A percentile compares a stretch with the other conserved stretches of the same genome.
Conservation (phyloP, 164 flowering plant species). For the Chimonanthus praecox region DNA sequence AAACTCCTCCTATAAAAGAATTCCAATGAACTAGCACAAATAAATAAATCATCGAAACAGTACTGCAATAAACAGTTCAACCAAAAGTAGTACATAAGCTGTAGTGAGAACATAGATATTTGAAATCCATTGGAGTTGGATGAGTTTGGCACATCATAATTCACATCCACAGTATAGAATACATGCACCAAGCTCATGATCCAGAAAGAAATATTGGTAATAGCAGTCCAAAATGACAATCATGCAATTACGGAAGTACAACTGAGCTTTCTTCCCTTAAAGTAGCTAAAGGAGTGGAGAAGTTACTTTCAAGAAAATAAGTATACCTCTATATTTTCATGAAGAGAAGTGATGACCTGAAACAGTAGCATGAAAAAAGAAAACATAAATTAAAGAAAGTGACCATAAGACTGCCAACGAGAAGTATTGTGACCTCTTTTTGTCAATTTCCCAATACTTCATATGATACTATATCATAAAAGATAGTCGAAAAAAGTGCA, state of each 20-base stretch:
- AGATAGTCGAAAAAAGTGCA: too few species aligned
- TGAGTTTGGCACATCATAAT: not conserved
- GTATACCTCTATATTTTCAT: conserved; percentile 44
- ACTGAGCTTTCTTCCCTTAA: conserved; percentile 25
- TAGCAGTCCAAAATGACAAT: not conserved
- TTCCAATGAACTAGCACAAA: not conserved
- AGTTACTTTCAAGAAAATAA: conserved; percentile 2
- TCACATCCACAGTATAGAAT: not conserved
- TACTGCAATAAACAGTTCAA: too few species aligned
- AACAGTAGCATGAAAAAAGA: conserved; percentile 6
- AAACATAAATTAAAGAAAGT: not conserved
- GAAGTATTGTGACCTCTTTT: not conserved
- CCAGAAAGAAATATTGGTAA: too few species aligned
- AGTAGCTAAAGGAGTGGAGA: conserved; percentile 10
- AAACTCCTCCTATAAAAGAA: conserved; percentile 40
- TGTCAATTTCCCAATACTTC: not conserved
- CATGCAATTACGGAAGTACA: not conserved
- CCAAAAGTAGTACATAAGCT: too few species aligned
- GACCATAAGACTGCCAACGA: conserved; percentile 2
- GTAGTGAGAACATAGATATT: too few species aligned
- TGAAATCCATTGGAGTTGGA: not conserved
- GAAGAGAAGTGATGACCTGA: conserved; percentile 48
- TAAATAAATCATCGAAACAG: not conserved
- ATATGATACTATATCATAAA: too few species aligned
- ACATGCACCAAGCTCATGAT: not conserved